These are phyloP conservation scores for Phoma sp. DNA, from an alignment of 2,329 filamentous ascomycete genomes.

Conservation along the genomic window DNA sequence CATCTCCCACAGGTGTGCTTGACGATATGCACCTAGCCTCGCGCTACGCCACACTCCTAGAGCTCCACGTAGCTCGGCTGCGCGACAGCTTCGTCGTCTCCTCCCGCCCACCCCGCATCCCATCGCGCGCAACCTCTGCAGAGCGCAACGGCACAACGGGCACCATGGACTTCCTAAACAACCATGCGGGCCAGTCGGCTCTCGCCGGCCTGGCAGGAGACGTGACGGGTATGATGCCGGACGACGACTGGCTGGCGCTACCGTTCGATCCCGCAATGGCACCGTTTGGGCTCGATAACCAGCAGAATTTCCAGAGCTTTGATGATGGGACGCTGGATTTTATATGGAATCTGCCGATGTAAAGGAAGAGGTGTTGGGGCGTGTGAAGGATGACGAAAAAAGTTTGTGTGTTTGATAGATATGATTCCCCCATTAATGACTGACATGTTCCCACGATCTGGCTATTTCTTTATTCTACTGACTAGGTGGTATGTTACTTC, in stretches of 20 bases:
- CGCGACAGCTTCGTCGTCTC: slow-evolving; percentile 47
- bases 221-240: slow-evolving; percentile 43
- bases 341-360: slow-evolving; percentile 49
- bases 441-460: too few relatives aligned
- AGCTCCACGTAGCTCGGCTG: slow-evolving; percentile 47
- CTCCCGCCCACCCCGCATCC: slow-evolving; percentile 43
- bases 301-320: slow-evolving; percentile 46
- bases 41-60: slow-evolving; percentile 58
- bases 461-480: too few relatives aligned
- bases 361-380: background rate
- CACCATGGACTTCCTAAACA: slow-evolving; percentile 45
- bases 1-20: slow-evolving; percentile 42
- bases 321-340: slow-evolving; percentile 48
- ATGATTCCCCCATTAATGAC: too few relatives aligned
- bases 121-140: slow-evolving; percentile 37
- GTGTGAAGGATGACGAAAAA: too few relatives aligned
- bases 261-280: slow-evolving; percentile 50
- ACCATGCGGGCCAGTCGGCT: slow-evolving; percentile 43
- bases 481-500: too few relatives aligned
- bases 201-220: slow-evolving; percentile 44
- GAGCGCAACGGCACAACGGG: slow-evolving; percentile 41
- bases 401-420: too few relatives aligned
- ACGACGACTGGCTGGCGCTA: slow-evolving; percentile 48
- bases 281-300: slow-evolving; percentile 44
- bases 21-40: slow-evolving; percentile 61